phyloP scores from a whole-genome alignment of 2,329 filamentous ascomycete genomes.

The Sphaceloma murrayae region DNA sequence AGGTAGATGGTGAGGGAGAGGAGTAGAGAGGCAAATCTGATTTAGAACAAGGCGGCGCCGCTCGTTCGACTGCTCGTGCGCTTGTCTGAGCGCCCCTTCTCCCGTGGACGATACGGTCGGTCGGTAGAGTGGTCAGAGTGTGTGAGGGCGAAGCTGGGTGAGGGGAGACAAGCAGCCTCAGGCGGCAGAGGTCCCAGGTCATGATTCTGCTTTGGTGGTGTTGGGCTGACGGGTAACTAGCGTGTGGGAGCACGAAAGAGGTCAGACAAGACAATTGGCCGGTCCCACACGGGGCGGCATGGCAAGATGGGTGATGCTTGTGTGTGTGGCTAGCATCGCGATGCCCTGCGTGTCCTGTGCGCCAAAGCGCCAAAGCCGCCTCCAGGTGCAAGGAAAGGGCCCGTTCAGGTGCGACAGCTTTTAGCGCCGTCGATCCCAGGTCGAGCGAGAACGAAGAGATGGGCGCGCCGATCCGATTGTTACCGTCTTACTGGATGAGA shows the following conservation, averaged over 20 bases:
- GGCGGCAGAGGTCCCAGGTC: neutral
- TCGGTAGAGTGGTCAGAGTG: neutral
- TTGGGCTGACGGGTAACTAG: neutral
- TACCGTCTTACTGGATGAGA: conserved; percentile 14
- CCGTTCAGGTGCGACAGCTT: conserved; percentile 14
- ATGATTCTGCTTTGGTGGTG: no score
- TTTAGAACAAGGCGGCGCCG: conserved; percentile 13
- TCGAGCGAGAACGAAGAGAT: conserved; percentile 8
- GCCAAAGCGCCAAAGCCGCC: conserved; percentile 6
- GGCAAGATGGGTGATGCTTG: neutral
- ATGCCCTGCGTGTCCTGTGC: conserved; percentile 9
- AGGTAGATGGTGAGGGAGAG: conserved; percentile 3
- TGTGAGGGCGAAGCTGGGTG: neutral
- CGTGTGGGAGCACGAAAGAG: neutral
- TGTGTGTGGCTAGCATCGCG: conserved; percentile 12
- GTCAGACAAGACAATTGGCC: neutral
- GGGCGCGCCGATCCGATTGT: conserved; percentile 15
- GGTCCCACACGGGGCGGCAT: neutral
- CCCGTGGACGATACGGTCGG: no score
- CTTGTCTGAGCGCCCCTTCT: neutral
- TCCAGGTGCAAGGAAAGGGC: conserved; percentile 1
- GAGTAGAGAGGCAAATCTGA: conserved; percentile 3
- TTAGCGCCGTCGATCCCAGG: conserved; percentile 14
- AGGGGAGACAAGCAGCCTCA: neutral
- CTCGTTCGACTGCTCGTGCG: neutral